phyloP scores from a whole-genome alignment of 495 filamentous ascomycete genomes.

The Penicillium waksmanii region DNA sequence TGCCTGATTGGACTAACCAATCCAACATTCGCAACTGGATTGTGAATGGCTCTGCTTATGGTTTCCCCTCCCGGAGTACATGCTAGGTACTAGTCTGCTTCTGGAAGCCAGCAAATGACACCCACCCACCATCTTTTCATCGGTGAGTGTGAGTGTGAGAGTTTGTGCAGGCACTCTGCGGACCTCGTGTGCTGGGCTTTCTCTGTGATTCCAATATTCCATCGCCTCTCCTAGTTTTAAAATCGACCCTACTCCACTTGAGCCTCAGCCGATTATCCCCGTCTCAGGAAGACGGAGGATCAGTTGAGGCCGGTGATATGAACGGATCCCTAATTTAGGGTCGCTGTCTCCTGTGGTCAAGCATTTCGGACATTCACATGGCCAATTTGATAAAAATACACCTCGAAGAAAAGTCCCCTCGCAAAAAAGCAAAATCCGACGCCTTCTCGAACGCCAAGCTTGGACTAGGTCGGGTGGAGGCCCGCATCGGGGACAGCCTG shows the following conservation, averaged over 20 bases:
- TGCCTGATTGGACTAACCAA: slow-evolving; percentile 1
- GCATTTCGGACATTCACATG: slow-evolving; percentile 1
- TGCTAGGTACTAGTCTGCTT: slow-evolving; percentile 28
- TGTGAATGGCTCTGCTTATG: slow-evolving; percentile 24
- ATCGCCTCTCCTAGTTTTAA: neutral
- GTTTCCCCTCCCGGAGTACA: neutral
- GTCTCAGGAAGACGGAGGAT: neutral
- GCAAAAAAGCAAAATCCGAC: neutral
- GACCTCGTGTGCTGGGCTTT: no score
- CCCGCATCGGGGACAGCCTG: slow-evolving; percentile 26
- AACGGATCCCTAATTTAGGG: neutral
- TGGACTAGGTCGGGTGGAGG: slow-evolving; percentile 22
- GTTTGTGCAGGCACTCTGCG: no score
- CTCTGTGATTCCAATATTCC: neutral
- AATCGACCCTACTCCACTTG: neutral
- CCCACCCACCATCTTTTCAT: neutral
- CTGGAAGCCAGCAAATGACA: slow-evolving; percentile 24
- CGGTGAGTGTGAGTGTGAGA: no score
- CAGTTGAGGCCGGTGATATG: neutral
- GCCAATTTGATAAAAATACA: neutral
- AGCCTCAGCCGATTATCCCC: neutral
- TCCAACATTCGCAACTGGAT: neutral
- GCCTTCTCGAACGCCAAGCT: slow-evolving; percentile 2
- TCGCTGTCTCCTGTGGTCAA: neutral
- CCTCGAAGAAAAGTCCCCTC: neutral